Conservation (phyloP, 2,329 filamentous ascomycete species). For the Arthroderma sp. region DNA sequence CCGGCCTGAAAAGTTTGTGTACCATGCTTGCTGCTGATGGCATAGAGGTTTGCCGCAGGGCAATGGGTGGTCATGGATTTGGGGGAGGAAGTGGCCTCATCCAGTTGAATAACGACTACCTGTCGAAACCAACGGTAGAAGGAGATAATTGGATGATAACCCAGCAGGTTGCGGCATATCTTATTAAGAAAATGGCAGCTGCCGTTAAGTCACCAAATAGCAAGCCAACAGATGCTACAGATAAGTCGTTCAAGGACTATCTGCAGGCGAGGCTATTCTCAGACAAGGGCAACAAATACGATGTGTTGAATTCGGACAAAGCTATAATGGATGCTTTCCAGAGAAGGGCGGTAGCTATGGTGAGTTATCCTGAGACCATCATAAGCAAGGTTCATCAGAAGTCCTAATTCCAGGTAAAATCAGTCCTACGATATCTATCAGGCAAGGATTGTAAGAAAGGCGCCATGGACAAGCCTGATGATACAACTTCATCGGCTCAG, state of each 20-base stretch:
- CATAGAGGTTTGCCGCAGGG: conserved; percentile 41
- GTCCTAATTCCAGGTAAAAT: background rate
- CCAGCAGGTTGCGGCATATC: conserved; percentile 37
- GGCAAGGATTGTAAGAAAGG: conserved; percentile 30
- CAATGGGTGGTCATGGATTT: conserved; percentile 43
- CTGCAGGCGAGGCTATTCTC: conserved; percentile 13
- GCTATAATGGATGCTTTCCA: conserved; percentile 34
- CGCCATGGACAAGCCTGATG: conserved; percentile 32
- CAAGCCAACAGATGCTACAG: conserved; percentile 3
- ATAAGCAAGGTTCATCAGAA: background rate
- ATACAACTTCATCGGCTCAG: conserved; percentile 16
- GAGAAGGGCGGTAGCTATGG: conserved; percentile 31
- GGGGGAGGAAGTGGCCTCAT: conserved; percentile 41
- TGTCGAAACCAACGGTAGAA: conserved; percentile 42
- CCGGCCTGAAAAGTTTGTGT: conserved; percentile 41
- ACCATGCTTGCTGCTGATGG: conserved; percentile 41
- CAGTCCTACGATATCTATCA: conserved; percentile 23
- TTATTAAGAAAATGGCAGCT: conserved; percentile 40
- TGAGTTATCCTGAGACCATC: conserved; percentile 3
- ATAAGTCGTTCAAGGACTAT: conserved; percentile 16
- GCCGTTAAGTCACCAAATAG: conserved; percentile 14
- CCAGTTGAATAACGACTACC: conserved; percentile 38
- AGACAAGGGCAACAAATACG: conserved; percentile 15
- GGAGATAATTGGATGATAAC: conserved; percentile 48
- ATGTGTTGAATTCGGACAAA: conserved; percentile 23